Evolutionary conservation across 768 basidiomycete genomes (phyloP), one percentile per base, ranked within the genome.

Genomic region (Cubamyces lactineus): DNA sequence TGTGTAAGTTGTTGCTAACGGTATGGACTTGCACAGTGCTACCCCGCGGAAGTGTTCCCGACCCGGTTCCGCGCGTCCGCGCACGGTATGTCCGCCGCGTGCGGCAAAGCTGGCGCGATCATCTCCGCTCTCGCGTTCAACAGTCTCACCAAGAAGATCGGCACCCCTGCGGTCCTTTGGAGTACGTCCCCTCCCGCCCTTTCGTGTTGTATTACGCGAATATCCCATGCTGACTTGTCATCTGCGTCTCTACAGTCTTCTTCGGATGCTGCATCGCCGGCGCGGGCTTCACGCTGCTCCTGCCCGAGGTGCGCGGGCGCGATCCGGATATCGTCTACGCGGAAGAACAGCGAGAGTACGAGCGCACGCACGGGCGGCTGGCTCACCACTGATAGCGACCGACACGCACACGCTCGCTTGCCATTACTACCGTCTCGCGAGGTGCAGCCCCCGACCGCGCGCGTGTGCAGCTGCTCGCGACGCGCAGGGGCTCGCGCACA

Each of bases 31-130:
- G 12, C 24, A 68, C 47, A 87, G 84, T 82, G 85, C 70, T 88
- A 89, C 69, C 87, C 91, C 2, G 87, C 86, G 3, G 89, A 91
- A 74, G 86, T 91, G 12, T 91, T 91, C 78, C 91, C 91, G 0
- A 92, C 91, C 1, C 79, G 85, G 40, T 91, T 85, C 75, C 82
- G 86, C 47, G 88, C 86, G 24, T 82, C 82, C 50, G 90, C 89
- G 15, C 91, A 92, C 70, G 91, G 91, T 28, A 75, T 90, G 13
- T 86, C 84, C 1, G 91, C 91, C 2, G 91, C 89, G 0, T 76
- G 75, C 42, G 91, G 91, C 19, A 92, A 93, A 70, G 78, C 76
- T 0, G 91, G 91, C 54, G 91, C 91, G 0, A 91, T 93, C 78
- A 81, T 91, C 65, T 85, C 87, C 12, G 86, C 87, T 1, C 82